phyloP scores from a whole-genome alignment of 352 stramenopile species.

The Albugo candida region DNA sequence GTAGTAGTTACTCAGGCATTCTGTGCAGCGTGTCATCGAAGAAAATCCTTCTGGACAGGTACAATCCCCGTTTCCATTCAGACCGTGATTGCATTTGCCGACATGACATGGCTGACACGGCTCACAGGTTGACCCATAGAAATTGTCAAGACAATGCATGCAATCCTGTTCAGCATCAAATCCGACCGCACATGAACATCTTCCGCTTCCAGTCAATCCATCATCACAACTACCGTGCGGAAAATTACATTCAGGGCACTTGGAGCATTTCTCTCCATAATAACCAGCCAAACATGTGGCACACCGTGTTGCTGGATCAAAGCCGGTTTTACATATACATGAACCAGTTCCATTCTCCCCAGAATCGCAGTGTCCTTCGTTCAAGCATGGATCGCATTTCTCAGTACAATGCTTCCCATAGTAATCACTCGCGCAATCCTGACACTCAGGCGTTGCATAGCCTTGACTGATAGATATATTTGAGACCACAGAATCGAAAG shows the following conservation, averaged over 20 bases:
- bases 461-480: constrained; percentile 13
- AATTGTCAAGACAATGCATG: constrained; percentile 69
- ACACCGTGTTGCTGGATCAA: constrained; percentile 53
- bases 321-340: constrained; percentile 50
- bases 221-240: constrained; percentile 72
- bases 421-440: constrained; percentile 34
- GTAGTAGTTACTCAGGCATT: constrained; percentile 54
- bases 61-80: constrained; percentile 54
- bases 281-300: constrained; percentile 57
- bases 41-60: constrained; percentile 67
- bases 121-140: constrained; percentile 45
- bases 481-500: not conserved
- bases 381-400: constrained; percentile 53
- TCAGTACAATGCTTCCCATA: constrained; percentile 29
- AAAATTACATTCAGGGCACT: constrained; percentile 71
- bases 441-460: constrained; percentile 51
- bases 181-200: constrained; percentile 70
- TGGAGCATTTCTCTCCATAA: constrained; percentile 44
- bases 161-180: constrained; percentile 54
- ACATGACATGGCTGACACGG: constrained; percentile 67
- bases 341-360: constrained; percentile 34
- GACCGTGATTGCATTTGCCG: constrained; percentile 58
- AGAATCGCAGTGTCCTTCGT: constrained; percentile 48
- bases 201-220: constrained; percentile 47
- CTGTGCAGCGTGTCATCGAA: constrained; percentile 41